Evolutionary conservation across 805 yeast genomes (phyloP).

Genomic region (Komagataella pastoris): DNA sequence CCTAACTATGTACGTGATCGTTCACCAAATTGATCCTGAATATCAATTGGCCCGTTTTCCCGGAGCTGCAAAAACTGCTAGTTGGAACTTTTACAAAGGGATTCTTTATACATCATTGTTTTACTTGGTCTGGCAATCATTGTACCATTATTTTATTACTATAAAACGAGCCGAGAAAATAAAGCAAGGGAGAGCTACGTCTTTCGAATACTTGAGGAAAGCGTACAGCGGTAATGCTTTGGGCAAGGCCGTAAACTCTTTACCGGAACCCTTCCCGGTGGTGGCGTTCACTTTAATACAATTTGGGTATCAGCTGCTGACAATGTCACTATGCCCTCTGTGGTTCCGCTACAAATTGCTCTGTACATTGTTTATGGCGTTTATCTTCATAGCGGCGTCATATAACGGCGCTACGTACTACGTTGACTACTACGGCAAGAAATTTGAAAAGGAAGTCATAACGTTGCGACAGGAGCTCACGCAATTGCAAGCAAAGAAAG

Average conservation of each 20-base stretch:
- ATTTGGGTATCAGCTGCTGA: constrained; percentile 70
- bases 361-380: constrained; percentile 52
- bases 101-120: constrained; percentile 68
- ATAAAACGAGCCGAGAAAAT: constrained; percentile 68
- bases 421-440: constrained; percentile 81
- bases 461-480: constrained; percentile 61
- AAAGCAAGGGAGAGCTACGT: constrained; percentile 73
- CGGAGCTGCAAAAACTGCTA: constrained; percentile 57
- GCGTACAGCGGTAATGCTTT: constrained; percentile 49
- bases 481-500: constrained; percentile 28
- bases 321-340: constrained; percentile 86
- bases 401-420: constrained; percentile 94
- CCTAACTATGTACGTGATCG: constrained; percentile 70
- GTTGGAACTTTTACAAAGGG: constrained; percentile 63
- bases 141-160: constrained; percentile 87
- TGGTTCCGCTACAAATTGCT: constrained; percentile 63
- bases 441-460: constrained; percentile 75
- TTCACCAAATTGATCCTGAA: constrained; percentile 53
- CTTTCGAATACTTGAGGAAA: constrained; percentile 73
- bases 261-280: constrained; percentile 82
- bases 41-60: constrained; percentile 52
- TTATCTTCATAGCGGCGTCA: constrained; percentile 69
- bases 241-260: constrained; percentile 66
- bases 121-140: constrained; percentile 81
- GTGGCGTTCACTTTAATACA: constrained; percentile 78